Evolutionary conservation across 2,329 filamentous ascomycete species (phyloP).

Genomic region (Hyphodiscus sp.): DNA sequence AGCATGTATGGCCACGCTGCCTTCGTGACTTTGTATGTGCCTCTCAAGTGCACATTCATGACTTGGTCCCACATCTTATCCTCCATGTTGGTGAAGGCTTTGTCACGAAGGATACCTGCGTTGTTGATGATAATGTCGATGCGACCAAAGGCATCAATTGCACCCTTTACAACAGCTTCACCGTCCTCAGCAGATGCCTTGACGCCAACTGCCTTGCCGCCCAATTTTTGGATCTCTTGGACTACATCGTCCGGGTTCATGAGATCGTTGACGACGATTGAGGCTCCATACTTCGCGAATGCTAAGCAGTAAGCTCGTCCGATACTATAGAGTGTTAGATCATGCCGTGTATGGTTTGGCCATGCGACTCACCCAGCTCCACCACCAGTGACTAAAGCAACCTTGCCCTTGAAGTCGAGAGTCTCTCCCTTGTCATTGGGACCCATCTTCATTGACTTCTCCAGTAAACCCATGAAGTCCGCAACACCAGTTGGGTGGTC

Average conservation of each 20-base stretch:
- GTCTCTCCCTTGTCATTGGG: conserved; percentile 66
- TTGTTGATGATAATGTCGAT: conserved; percentile 98
- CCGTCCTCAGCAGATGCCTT: conserved; percentile 93
- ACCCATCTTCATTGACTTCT: conserved; percentile 73
- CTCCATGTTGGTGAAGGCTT: conserved; percentile 97
- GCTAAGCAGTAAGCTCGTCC: conserved; percentile 85
- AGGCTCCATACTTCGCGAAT: conserved; percentile 77
- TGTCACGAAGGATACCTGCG: conserved; percentile 93
- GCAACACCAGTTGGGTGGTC: conserved; percentile 79
- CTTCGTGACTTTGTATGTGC: conserved; percentile 95
- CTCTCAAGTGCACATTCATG: conserved; percentile 83
- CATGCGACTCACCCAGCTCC: conserved; percentile 59
- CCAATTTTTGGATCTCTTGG: conserved; percentile 81
- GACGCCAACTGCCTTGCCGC: conserved; percentile 85
- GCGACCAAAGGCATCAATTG: conserved; percentile 88
- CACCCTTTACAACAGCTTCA: conserved; percentile 82
- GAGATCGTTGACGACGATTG: conserved; percentile 94
- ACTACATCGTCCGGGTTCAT: conserved; percentile 86
- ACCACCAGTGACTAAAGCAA: conserved; percentile 80
- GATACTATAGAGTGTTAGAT: conserved; percentile 49
- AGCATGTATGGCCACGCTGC: conserved; percentile 96
- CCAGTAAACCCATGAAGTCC: conserved; percentile 80
- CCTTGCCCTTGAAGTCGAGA: conserved; percentile 76
- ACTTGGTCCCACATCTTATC: conserved; percentile 91
- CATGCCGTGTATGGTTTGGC: conserved; percentile 2